Evolutionary conservation across 306 rosid genomes (phyloP).

Genomic region (Acacia crassicarpa): DNA sequence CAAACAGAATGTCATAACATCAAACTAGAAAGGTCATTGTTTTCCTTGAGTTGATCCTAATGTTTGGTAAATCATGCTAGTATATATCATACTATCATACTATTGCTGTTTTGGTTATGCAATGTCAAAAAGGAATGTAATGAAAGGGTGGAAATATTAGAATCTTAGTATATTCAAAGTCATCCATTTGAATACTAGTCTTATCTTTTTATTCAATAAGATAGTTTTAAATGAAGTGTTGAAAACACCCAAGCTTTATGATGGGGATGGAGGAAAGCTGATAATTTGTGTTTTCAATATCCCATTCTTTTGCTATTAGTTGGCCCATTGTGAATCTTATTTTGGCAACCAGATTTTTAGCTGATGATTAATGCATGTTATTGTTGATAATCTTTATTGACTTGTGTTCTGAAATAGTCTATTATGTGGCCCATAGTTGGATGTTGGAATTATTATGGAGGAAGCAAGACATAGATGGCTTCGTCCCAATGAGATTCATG

Average conservation of each 20-base stretch:
- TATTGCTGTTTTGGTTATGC: neutral
- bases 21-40: too few relatives aligned
- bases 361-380: conserved; percentile 8
- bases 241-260: neutral
- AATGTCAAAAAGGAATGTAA: neutral
- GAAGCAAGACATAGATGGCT: too few relatives aligned
- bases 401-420: too few relatives aligned
- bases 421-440: too few relatives aligned
- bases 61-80: too few relatives aligned
- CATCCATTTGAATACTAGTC: neutral
- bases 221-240: neutral
- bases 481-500: too few relatives aligned
- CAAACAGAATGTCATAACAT: too few relatives aligned
- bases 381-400: too few relatives aligned
- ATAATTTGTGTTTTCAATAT: neutral
- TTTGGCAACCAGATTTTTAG: neutral
- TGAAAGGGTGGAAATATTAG: neutral
- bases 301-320: neutral
- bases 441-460: too few relatives aligned
- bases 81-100: conserved; percentile 13
- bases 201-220: neutral
- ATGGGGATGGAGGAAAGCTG: neutral
- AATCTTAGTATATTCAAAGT: conserved; percentile 5
- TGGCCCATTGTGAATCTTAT: conserved; percentile 19
- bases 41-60: too few relatives aligned